phyloP scores from a whole-genome alignment of 176 grass and related monocot genomes.

The Carex kokanica region DNA sequence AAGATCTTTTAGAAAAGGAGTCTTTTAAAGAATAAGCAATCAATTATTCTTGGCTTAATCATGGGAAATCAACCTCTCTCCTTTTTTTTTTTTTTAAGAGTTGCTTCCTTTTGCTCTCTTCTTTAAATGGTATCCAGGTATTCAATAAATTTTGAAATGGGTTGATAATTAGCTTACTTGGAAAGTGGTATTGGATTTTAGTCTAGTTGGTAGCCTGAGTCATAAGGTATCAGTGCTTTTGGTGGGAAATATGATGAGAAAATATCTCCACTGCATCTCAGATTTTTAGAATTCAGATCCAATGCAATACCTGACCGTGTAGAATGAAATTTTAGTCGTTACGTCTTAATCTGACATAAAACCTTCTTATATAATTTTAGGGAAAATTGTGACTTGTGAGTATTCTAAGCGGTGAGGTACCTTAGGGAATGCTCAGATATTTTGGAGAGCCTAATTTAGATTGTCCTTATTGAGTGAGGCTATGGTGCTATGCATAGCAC shows the following conservation, averaged over 20 bases:
- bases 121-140: background rate
- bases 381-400: too few species aligned
- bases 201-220: conserved; percentile 1
- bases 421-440: too few species aligned
- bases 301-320: too few species aligned
- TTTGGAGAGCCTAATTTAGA: background rate
- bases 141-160: background rate
- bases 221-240: background rate
- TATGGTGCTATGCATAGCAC: too few species aligned
- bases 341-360: too few species aligned
- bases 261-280: background rate
- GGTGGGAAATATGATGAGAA: background rate
- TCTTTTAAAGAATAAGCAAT: background rate
- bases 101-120: background rate
- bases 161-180: conserved; percentile 15
- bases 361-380: too few species aligned
- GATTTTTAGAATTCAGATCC: too few species aligned
- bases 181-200: background rate
- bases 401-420: too few species aligned
- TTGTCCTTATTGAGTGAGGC: background rate
- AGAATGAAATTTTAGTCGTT: too few species aligned
- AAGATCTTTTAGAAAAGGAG: conserved; percentile 2
- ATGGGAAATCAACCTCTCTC: background rate
- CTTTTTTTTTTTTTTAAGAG: background rate
- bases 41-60: background rate